Percentiles rank a stretch among this genome's conserved stretches.
Conservation (phyloP, 2,329 filamentous ascomycete genomes). For the Pseudogymnoascus verrucosus region DNA sequence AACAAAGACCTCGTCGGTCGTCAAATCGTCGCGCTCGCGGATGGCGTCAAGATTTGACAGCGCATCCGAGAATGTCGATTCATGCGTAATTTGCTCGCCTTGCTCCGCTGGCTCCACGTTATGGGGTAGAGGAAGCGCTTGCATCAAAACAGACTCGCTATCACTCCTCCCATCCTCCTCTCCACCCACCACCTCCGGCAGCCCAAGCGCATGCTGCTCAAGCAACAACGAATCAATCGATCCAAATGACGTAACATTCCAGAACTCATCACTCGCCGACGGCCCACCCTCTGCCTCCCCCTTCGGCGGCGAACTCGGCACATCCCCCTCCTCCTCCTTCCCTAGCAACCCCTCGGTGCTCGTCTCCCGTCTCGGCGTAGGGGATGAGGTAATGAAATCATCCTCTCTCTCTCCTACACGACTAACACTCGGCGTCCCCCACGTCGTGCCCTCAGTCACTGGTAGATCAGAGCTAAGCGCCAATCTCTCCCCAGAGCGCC, state of each 20-base stretch:
- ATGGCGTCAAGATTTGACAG: background rate
- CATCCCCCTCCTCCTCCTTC: slow-evolving; percentile 31
- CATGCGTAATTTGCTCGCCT: background rate
- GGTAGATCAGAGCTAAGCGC: slow-evolving; percentile 21
- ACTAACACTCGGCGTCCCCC: slow-evolving; percentile 21
- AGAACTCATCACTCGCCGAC: background rate
- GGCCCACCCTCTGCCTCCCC: slow-evolving; percentile 20
- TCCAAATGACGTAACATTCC: background rate
- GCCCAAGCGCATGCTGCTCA: background rate
- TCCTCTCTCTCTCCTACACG: slow-evolving; percentile 21
- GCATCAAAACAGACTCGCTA: background rate
- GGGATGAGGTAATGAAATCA: slow-evolving; percentile 44
- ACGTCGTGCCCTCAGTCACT: slow-evolving; percentile 31
- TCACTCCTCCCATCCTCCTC: background rate
- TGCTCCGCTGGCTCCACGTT: background rate
- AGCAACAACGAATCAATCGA: background rate
- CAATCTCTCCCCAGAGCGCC: slow-evolving; percentile 14
- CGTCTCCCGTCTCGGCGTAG: slow-evolving; percentile 51
- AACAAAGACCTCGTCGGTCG: slow-evolving; percentile 19
- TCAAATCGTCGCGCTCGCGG: background rate
- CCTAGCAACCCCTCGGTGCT: slow-evolving; percentile 36
- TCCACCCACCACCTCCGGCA: background rate
- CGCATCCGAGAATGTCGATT: background rate
- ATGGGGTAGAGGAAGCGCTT: background rate
- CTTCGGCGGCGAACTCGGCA: slow-evolving; percentile 52